Evolutionary conservation across 306 rosid species (phyloP).

Genomic region (Gastrolobium villosum): DNA sequence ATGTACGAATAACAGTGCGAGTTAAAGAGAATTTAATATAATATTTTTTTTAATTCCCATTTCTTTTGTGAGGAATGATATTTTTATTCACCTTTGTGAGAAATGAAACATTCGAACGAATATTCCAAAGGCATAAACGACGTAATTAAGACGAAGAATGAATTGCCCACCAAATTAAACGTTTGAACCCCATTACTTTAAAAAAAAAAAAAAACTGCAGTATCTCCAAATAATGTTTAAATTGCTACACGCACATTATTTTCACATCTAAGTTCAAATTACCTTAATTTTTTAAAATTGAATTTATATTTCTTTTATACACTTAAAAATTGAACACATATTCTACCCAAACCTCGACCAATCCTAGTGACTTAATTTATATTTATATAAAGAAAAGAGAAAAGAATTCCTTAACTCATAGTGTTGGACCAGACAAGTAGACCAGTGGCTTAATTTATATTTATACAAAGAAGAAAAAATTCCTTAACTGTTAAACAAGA

Average conservation of each 20-base stretch:
- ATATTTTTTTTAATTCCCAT: not conserved
- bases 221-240: not conserved
- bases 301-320: too few species aligned
- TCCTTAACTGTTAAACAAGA: not conserved
- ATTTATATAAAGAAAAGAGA: too few species aligned
- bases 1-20: not conserved
- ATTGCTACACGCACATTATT: not conserved
- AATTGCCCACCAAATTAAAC: not conserved
- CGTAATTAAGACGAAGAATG: not conserved
- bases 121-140: slow-evolving; percentile 45
- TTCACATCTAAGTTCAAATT: not conserved
- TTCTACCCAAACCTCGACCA: too few species aligned
- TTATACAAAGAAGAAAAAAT: too few species aligned
- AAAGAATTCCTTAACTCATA: too few species aligned
- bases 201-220: not conserved
- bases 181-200: not conserved
- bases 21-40: not conserved
- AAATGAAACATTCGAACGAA: slow-evolving; percentile 26
- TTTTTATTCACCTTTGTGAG: not conserved
- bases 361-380: too few species aligned
- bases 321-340: too few species aligned
- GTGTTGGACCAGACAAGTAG: too few species aligned
- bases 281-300: not conserved
- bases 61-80: not conserved
- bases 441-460: too few species aligned